Evolutionary conservation across 2,329 filamentous ascomycete species (phyloP).

Genomic region (Harringtonia lauricola): DNA sequence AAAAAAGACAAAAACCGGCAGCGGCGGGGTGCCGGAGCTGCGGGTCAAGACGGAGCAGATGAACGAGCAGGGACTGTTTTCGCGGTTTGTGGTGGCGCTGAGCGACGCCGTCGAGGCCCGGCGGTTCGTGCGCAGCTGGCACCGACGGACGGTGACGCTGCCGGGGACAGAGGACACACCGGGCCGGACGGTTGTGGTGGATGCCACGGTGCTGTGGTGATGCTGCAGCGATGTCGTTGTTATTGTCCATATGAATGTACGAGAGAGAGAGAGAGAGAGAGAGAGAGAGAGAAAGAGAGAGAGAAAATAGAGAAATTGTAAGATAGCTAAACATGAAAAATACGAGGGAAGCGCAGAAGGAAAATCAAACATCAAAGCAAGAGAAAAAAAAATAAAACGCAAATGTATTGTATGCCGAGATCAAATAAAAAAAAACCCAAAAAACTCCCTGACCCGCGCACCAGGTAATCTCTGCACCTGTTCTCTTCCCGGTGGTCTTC

Average conservation of each 20-base stretch:
- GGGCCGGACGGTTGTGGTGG: slow-evolving; percentile 13
- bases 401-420: slow-evolving; percentile 4
- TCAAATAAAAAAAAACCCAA: not conserved
- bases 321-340: not conserved
- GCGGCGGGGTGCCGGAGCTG: slow-evolving; percentile 7
- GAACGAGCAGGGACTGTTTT: slow-evolving; percentile 22
- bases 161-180: slow-evolving; percentile 7
- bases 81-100: slow-evolving; percentile 45
- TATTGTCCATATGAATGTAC: not conserved
- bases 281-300: too few species aligned
- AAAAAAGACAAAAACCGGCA: not conserved
- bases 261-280: not conserved
- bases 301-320: too few species aligned
- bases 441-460: slow-evolving; percentile 7
- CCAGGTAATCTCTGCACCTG: slow-evolving; percentile 10
- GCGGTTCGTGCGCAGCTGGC: slow-evolving; percentile 35
- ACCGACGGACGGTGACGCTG: slow-evolving; percentile 23
- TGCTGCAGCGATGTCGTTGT: not conserved
- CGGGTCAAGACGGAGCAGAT: slow-evolving; percentile 14
- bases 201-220: slow-evolving; percentile 19
- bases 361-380: not conserved
- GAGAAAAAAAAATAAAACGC: not conserved
- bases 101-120: slow-evolving; percentile 40
- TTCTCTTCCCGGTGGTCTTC: not conserved
- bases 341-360: not conserved